Percentiles rank a stretch among this genome's conserved stretches.
Evolutionary conservation across 2,329 filamentous ascomycete species (phyloP).

Genomic region (Microdochium nivale): DNA sequence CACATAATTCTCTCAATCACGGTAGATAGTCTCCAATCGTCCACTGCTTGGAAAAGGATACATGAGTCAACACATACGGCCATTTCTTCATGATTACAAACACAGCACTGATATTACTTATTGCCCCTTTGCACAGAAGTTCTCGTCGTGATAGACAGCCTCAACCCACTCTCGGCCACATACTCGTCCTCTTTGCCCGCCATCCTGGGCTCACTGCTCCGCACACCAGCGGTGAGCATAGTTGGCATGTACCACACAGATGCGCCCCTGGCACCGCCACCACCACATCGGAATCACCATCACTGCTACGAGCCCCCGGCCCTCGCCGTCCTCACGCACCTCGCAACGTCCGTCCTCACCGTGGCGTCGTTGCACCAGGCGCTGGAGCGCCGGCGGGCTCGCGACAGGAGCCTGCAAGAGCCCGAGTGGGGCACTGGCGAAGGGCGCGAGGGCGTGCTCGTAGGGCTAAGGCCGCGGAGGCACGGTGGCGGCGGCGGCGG

Average conservation of each 20-base stretch:
- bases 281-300: slow-evolving; percentile 18
- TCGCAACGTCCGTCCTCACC: slow-evolving; percentile 80
- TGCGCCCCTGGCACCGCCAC: slow-evolving; percentile 45
- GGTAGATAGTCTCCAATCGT: no score
- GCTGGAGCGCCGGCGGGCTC: slow-evolving; percentile 64
- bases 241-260: slow-evolving; percentile 79
- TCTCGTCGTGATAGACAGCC: slow-evolving; percentile 71
- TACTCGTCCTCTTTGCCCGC: slow-evolving; percentile 49
- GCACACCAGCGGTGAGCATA: slow-evolving; percentile 61
- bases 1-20: background rate
- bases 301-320: slow-evolving; percentile 58
- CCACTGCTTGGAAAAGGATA: no score
- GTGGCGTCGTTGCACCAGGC: slow-evolving; percentile 67
- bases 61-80: no score
- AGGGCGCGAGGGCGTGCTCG: slow-evolving; percentile 67
- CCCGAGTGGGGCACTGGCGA: slow-evolving; percentile 75
- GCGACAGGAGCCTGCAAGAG: slow-evolving; percentile 63
- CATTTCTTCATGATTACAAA: no score
- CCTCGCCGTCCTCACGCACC: slow-evolving; percentile 65
- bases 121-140: slow-evolving; percentile 42
- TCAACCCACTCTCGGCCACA: slow-evolving; percentile 55
- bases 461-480: slow-evolving; percentile 50
- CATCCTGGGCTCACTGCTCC: slow-evolving; percentile 62
- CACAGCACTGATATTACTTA: no score
- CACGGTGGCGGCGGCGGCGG: slow-evolving; percentile 21